These are phyloP conservation scores for Aspergillus neoniger DNA, from an alignment of 2,329 filamentous ascomycete genomes.

Conservation along the genomic window DNA sequence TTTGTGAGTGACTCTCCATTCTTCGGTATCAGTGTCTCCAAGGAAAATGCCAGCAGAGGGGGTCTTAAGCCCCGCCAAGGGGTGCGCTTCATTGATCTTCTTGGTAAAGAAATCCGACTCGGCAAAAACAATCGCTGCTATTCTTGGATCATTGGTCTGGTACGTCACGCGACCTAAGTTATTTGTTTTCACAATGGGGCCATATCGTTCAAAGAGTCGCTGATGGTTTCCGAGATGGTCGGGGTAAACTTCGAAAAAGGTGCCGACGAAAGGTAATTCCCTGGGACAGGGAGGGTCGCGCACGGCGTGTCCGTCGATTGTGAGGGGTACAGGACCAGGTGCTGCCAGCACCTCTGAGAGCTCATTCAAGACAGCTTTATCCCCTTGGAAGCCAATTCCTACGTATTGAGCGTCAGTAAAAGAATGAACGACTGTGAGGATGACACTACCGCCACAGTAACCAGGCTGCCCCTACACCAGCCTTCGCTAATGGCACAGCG, in stretches of 20 bases:
- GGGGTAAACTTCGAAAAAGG: slow-evolving; percentile 58
- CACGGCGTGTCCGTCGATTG: slow-evolving; percentile 31
- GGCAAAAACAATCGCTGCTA: slow-evolving; percentile 50
- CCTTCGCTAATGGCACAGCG: no score
- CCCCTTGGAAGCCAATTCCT: slow-evolving; percentile 26
- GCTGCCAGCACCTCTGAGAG: slow-evolving; percentile 21
- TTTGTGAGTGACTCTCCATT: slow-evolving; percentile 56
- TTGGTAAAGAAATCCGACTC: slow-evolving; percentile 59
- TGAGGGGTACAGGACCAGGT: slow-evolving; percentile 23
- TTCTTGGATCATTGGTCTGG: slow-evolving; percentile 53
- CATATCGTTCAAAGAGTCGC: slow-evolving; percentile 56
- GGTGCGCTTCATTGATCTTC: slow-evolving; percentile 44
- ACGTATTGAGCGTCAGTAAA: no score
- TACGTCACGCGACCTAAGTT: slow-evolving; percentile 55
- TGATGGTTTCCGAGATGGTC: slow-evolving; percentile 61
- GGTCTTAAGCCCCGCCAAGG: slow-evolving; percentile 31
- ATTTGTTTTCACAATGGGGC: slow-evolving; percentile 54
- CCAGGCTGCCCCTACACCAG: no score
- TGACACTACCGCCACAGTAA: no score
- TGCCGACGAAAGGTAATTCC: slow-evolving; percentile 49
- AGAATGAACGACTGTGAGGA: no score
- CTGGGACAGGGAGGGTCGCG: slow-evolving; percentile 26
- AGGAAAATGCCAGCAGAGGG: slow-evolving; percentile 34
- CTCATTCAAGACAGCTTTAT: slow-evolving; percentile 14
- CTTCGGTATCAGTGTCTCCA: slow-evolving; percentile 35